Evolutionary conservation across 306 rosid genomes (phyloP), one percentile per base, ranked within the genome.

Genomic region (Ammopiptanthus mongolicus): DNA sequence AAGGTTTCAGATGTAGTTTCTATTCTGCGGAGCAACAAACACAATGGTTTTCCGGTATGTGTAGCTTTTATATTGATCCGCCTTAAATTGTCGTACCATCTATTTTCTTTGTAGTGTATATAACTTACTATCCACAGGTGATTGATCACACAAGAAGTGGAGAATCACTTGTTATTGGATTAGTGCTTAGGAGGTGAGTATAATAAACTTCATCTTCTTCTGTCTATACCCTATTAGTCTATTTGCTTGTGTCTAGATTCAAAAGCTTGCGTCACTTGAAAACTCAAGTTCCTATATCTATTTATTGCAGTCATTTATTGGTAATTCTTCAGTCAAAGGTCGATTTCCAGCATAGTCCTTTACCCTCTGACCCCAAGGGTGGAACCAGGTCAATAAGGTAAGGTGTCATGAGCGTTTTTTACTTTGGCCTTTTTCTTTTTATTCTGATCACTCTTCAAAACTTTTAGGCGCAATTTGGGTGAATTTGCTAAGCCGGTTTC

Each of bases 401-500:
- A 65, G 70, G 72, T 75, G 47, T 64, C 34, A 57, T 31, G 65
- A 21, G 33, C 34, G 8, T 31, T 29, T 61, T 57, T 37, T 41
- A 39, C 48, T 73, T 52, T 69, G 66, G 63, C 57, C 36, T 68
- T 83, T 71, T 69, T 44, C 59, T 31, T 31, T 31, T 75, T 78
- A 41, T 78, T 83, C 28, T 87, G 84, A 82, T 65, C 56, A 74
- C 41, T 77, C 34, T 44, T 66, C 44, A 61, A 44, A 52, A 78
- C 57, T 78, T 86, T 31, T 87, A 94, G 97, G 90, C 95, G 88
- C 72, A 85, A 82, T 79, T 86, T 81, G 22, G 85, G 80, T 68
- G 97, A 91, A 78, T 94, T 94, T 81, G 88, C 92, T 59, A 94
- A 94, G 86, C 98, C 97, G 74, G 96, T 93, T 76, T 90, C 98